phyloP scores from a whole-genome alignment of 805 yeast genomes.

The Candida tallmaniae region DNA sequence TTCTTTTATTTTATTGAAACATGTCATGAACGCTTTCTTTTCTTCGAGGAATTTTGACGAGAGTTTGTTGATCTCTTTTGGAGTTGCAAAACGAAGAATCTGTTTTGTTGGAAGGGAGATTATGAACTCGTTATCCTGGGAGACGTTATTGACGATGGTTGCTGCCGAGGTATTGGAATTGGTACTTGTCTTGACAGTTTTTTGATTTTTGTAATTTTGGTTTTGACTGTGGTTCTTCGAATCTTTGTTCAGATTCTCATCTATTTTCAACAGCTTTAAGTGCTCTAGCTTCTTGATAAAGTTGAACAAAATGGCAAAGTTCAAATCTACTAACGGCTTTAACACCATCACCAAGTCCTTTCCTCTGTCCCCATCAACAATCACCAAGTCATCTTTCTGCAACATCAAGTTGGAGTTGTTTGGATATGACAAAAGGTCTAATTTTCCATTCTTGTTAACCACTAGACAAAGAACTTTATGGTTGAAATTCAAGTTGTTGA shows the following conservation, averaged over 20 bases:
- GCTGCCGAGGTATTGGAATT: constrained; percentile 16
- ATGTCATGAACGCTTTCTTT: constrained; percentile 63
- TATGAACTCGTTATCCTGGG: constrained; percentile 57
- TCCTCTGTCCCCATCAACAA: constrained; percentile 82
- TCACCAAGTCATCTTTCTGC: constrained; percentile 60
- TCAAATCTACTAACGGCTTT: constrained; percentile 58
- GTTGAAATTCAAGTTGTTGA: constrained; percentile 38
- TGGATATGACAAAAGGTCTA: constrained; percentile 67
- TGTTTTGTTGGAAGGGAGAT: constrained; percentile 72
- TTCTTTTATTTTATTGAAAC: constrained; percentile 44
- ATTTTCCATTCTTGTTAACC: constrained; percentile 58
- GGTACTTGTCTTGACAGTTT: constrained; percentile 25
- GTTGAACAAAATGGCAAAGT: constrained; percentile 66
- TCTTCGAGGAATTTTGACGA: constrained; percentile 67
- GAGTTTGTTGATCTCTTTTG: constrained; percentile 60
- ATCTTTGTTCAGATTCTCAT: constrained; percentile 13
- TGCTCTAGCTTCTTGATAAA: constrained; percentile 73
- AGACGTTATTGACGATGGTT: constrained; percentile 32
- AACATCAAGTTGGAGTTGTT: constrained; percentile 57
- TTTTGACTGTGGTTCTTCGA: constrained; percentile 10
- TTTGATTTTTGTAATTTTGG: too few species aligned
- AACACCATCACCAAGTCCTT: constrained; percentile 72
- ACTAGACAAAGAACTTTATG: constrained; percentile 45
- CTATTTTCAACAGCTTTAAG: constrained; percentile 45
- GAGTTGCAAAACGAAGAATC: constrained; percentile 70